A percentile compares a stretch with the other conserved stretches of the same genome.
phyloP scores from a whole-genome alignment of 805 yeast species.

The Ogataea pini region DNA sequence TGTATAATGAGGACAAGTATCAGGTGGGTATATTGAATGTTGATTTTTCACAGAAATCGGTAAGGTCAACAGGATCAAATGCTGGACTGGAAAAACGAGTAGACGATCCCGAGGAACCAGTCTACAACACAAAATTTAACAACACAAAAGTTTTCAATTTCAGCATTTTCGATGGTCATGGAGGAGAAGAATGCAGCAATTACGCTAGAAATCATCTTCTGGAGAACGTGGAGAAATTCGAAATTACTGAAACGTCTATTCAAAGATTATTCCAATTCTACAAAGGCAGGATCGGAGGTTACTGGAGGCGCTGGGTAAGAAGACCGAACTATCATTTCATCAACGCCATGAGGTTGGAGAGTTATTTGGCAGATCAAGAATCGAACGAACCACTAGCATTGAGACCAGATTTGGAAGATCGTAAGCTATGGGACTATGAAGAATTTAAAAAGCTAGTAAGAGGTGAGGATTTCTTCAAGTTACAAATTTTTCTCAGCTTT shows the following conservation, averaged over 20 bases:
- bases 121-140: slow-evolving; percentile 12
- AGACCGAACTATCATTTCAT: slow-evolving; percentile 34
- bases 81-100: slow-evolving; percentile 20
- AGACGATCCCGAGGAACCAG: slow-evolving; percentile 19
- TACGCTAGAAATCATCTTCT: slow-evolving; percentile 58
- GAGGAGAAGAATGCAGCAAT: slow-evolving; percentile 74
- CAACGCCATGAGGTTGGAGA: slow-evolving; percentile 24
- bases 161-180: slow-evolving; percentile 92
- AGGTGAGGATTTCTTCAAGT: slow-evolving; percentile 54
- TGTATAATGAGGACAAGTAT: slow-evolving; percentile 79
- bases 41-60: slow-evolving; percentile 19
- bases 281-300: slow-evolving; percentile 65
- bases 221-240: slow-evolving; percentile 49
- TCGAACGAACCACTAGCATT: slow-evolving; percentile 12
- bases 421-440: slow-evolving; percentile 19
- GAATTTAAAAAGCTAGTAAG: slow-evolving; percentile 18
- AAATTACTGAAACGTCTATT: slow-evolving; percentile 35
- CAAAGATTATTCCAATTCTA: slow-evolving; percentile 54
- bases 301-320: slow-evolving; percentile 79
- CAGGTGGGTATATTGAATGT: slow-evolving; percentile 49
- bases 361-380: slow-evolving; percentile 4
- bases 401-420: slow-evolving; percentile 15
- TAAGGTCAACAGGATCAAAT: slow-evolving; percentile 4
- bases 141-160: slow-evolving; percentile 57
- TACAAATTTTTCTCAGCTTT: slow-evolving; percentile 64